Evolutionary conservation across 1,139 yeast species (phyloP), one percentile per base, ranked within the genome.

Genomic region (Magnusiomyces clavatus): DNA sequence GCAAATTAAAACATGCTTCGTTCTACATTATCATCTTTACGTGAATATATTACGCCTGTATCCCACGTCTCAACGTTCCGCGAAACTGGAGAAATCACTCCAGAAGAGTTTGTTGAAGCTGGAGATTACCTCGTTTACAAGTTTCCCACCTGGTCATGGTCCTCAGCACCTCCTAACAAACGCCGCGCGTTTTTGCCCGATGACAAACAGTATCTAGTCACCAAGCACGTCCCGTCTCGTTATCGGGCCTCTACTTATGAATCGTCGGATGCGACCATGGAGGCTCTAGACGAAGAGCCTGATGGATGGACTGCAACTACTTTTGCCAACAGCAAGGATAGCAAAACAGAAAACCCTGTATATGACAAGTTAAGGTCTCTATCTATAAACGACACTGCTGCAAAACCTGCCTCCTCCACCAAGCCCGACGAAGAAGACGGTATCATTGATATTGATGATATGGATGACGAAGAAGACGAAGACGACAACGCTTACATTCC

Each of bases 111-210:
- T 69, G 89, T 88, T 10, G 75, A 73, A 52, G 96, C 97, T 5
- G 97, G 97, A n/a, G 96, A 90, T 63, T 89, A 86, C 65, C 71
- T 92, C 56, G 92, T 83, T 39, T 82, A 81, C 68, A 86, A 86
- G 73, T 92, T 94, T 67, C 97, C 98, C 1, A 94, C 97, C 0
- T 92, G 99, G 98, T 80, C 82, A 58, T 92, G 99, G 98, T 60
- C 83, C 6, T 72, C 82, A 2, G 82, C 88, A 10, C 83, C 94
- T 19, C 72, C 77, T 11, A 69, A 73, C 6, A 78, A 77, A 60
- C 72, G 75, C 54, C 77, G 86, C 59, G 83, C 81, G 56, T 92
- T 88, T 62, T 71, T 92, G 56, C 98, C 98, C 0, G 69, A 72
- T 1, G 92, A 87, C 59, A 92, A 88, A 69, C 98, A 92, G 69